Percentiles rank a stretch among this genome's conserved stretches.
These are phyloP conservation scores for Sanghuangporus weigelae DNA, from an alignment of 1,284 basidiomycete genomes.

Conservation along the genomic window DNA sequence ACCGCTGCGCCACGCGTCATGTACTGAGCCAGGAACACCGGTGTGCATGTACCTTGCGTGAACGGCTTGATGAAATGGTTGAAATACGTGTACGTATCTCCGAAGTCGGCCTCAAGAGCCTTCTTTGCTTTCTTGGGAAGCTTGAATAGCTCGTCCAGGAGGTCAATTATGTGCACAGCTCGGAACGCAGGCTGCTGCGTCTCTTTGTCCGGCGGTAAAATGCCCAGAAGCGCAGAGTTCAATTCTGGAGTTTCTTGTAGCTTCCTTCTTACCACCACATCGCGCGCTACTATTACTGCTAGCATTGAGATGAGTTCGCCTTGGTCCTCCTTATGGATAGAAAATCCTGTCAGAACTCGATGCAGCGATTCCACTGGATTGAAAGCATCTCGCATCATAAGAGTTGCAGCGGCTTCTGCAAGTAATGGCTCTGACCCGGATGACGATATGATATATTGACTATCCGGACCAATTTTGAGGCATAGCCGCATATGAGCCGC, in stretches of 20 bases:
- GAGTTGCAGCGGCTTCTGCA: neutral
- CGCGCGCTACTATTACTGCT: neutral
- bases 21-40: neutral
- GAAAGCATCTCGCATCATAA: constrained; percentile 2
- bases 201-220: neutral
- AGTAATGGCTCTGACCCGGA: neutral
- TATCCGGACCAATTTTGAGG: neutral
- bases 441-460: neutral
- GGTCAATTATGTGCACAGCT: neutral
- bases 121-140: neutral
- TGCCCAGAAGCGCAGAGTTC: neutral
- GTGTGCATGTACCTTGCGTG: neutral
- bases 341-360: neutral
- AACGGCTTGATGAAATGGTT: neutral
- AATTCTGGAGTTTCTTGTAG: neutral
- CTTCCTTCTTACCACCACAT: neutral
- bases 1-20: neutral
- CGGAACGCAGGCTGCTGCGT: neutral
- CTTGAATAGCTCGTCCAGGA: neutral
- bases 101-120: neutral
- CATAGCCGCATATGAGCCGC: neutral
- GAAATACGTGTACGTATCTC: neutral
- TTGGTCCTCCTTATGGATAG: neutral
- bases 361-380: neutral
- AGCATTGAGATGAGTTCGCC: neutral